These are phyloP conservation scores for Cyamopsis tetragonoloba DNA, from an alignment of 306 rosid species.

Conservation along the genomic window DNA sequence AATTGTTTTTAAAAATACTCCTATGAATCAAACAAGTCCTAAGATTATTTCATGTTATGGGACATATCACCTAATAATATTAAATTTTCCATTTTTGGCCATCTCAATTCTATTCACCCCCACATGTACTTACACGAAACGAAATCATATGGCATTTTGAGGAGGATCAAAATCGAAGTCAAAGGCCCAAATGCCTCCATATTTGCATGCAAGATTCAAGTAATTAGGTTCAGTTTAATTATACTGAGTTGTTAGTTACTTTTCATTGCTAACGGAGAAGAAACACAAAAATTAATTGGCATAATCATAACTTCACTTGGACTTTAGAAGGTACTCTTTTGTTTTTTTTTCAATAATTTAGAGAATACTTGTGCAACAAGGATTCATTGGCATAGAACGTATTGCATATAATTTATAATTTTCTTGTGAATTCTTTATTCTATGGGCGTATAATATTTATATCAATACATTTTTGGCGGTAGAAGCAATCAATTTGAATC, in stretches of 20 bases:
- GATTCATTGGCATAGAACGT: slow-evolving; percentile 12
- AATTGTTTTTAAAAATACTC: too few species aligned
- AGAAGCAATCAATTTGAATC: neutral
- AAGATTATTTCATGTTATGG: too few species aligned
- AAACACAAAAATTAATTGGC: neutral
- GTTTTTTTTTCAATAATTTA: too few species aligned
- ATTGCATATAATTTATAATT: neutral
- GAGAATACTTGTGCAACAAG: neutral
- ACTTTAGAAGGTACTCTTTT: too few species aligned
- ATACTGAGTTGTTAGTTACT: neutral
- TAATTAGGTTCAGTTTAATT: neutral
- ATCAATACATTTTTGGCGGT: neutral
- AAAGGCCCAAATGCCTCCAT: neutral
- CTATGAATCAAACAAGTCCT: too few species aligned
- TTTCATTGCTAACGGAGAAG: neutral
- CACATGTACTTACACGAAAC: neutral
- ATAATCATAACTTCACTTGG: neutral
- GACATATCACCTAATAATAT: too few species aligned
- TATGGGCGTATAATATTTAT: neutral
- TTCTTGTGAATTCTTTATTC: neutral
- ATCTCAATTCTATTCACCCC: neutral
- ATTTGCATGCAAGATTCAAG: slow-evolving; percentile 18
- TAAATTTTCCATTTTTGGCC: too few species aligned
- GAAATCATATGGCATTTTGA: neutral
- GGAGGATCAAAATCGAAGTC: slow-evolving; percentile 4